A percentile compares a stretch with the other conserved stretches of the same genome.
Conservation (phyloP, 1,284 basidiomycete genomes). For the Phylloporus sp. region DNA sequence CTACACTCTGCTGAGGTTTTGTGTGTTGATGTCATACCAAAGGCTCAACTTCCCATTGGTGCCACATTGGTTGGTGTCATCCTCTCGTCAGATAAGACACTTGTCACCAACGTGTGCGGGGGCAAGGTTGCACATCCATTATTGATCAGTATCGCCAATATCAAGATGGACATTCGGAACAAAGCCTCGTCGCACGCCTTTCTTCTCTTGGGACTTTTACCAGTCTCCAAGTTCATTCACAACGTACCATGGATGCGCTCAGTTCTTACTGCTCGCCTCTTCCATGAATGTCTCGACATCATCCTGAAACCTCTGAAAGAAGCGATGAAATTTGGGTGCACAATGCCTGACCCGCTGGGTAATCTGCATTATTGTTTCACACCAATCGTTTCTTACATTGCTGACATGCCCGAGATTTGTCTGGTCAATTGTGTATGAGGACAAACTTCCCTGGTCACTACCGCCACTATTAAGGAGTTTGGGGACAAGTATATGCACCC, state of each 20-base stretch:
- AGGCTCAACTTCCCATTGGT: not conserved
- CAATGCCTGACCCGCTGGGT: not conserved
- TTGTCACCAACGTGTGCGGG: not conserved
- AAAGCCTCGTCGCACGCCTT: not conserved
- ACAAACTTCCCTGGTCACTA: not conserved
- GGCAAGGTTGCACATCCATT: not conserved
- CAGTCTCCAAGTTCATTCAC: not conserved
- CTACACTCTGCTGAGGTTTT: not conserved
- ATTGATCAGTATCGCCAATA: not conserved
- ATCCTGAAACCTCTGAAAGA: not conserved
- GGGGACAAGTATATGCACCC: not conserved
- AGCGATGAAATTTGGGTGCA: not conserved
- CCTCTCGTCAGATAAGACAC: slow-evolving; percentile 1
- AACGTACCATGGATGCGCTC: not conserved
- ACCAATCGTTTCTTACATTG: not conserved
- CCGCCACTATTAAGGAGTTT: not conserved
- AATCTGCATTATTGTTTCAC: not conserved
- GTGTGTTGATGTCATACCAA: not conserved
- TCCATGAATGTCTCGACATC: not conserved
- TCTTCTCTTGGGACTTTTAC: not conserved
- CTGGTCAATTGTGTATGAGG: not conserved
- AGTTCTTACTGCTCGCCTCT: not conserved
- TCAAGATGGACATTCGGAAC: not conserved
- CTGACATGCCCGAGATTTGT: not conserved
- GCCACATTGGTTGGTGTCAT: not conserved